These are phyloP conservation scores for Uronychia setigera DNA, from an alignment of 73 alveolate species.

Conservation along the genomic window DNA sequence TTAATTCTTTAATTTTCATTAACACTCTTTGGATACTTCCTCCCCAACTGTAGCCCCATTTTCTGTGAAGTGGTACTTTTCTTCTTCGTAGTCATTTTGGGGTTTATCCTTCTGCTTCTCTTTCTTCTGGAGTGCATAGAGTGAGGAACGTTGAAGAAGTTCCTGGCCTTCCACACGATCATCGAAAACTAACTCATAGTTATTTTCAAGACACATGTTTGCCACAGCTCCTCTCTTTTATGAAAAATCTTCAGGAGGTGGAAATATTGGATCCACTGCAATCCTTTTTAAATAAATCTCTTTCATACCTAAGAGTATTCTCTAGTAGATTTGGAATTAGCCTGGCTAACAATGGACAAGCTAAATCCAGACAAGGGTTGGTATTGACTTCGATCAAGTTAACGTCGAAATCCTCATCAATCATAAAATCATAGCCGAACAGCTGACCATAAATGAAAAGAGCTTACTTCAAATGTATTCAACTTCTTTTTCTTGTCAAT, in stretches of 20 bases:
- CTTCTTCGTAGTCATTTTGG: too few species aligned
- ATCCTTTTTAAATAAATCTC: constrained; percentile 18
- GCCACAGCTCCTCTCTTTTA: neutral
- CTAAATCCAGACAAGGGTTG: constrained; percentile 80
- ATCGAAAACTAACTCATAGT: neutral
- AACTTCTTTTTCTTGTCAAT: constrained; percentile 68
- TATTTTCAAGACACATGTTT: neutral
- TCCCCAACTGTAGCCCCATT: too few species aligned
- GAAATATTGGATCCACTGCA: constrained; percentile 75
- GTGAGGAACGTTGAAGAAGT: neutral
- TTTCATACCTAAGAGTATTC: constrained; percentile 56
- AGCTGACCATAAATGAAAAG: constrained; percentile 5
- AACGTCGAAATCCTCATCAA: constrained; percentile 71
- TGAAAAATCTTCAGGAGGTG: constrained; percentile 42
- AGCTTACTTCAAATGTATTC: constrained; percentile 72
- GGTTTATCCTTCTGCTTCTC: too few species aligned
- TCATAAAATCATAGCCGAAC: constrained; percentile 84
- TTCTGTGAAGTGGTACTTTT: too few species aligned
- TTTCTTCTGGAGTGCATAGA: neutral
- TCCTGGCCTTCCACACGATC: neutral
- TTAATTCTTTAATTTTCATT: too few species aligned
- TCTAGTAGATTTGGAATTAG: constrained; percentile 79
- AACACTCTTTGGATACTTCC: too few species aligned
- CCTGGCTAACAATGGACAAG: constrained; percentile 76
- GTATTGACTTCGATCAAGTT: constrained; percentile 79